Evolutionary conservation across 345 rosid genomes (phyloP), one percentile per base, ranked within the genome.

Genomic region (Arabidopsis arenosa): DNA sequence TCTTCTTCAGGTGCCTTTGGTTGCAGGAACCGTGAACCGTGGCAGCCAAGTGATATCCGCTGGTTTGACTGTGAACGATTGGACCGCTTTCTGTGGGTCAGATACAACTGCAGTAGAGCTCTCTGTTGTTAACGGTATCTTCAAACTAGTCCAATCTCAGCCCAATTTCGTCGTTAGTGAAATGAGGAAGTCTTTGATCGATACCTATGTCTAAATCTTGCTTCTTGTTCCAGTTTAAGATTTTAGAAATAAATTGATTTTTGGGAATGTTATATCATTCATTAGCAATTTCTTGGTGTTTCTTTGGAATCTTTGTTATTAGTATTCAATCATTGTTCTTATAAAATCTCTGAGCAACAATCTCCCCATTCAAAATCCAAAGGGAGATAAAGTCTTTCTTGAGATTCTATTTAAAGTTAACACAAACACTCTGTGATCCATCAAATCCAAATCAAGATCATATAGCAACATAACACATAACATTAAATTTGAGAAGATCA

Each of bases 181-280:
- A 80, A 88, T 88, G 90, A 86, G 97, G 82, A 90, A 84, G 74
- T 86, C 93, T 1, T 77, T 90, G 72, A 86, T 92, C 17, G 96
- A 90, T 76, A 90, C 69, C 45, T 83, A 82, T 68, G 91, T 90
- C 28, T 84, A 68, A 81, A 43, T 6, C 9, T 44, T 32, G 14
- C 35, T 5, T 23, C 6, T 48, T 68, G 51, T 14, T 68, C 54
- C 6, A 56, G 2, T 56, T 67, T 49, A 7, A 68, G 6, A 54
- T 26, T 3, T 21, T 26, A 17, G 17, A 28, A 54, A 9, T 9
- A 52, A 8, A 67, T 52, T 7, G 9, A 23, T 23, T 52, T 52
- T 1, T 9, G 21, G 21, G 21, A 18, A 18, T 18, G 21, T 40
- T 28, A 14, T 11, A 53, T 30, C 18, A 55, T 54, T 55, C 37